Evolutionary conservation across 108 stramenopile genomes (phyloP).

Genomic region (Seminavis robusta): DNA sequence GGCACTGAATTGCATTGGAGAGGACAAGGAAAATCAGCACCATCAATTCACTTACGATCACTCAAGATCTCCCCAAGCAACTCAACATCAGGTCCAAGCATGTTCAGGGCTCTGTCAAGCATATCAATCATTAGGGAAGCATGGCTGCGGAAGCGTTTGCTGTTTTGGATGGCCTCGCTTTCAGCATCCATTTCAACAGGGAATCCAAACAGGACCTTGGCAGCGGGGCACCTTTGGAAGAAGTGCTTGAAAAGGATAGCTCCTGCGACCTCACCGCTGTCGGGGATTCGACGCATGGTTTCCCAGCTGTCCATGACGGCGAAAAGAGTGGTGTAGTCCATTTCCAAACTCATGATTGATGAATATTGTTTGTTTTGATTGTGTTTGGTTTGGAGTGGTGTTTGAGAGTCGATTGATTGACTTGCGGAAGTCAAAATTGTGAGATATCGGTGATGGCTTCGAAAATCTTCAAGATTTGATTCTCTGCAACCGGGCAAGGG

Average conservation of each 20-base stretch:
- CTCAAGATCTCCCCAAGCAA: slow-evolving; percentile 33
- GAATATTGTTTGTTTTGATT: too few relatives aligned
- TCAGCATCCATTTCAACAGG: slow-evolving; percentile 24
- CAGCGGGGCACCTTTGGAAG: slow-evolving; percentile 16
- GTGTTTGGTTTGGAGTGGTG: too few relatives aligned
- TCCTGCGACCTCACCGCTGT: slow-evolving; percentile 16
- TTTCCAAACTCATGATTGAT: too few relatives aligned
- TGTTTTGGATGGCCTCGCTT: slow-evolving; percentile 12
- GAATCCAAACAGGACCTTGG: slow-evolving; percentile 35
- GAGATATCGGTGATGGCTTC: too few relatives aligned
- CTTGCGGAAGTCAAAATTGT: too few relatives aligned
- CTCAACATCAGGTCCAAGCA: slow-evolving; percentile 41
- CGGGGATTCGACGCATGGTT: not conserved
- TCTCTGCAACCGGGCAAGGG: too few relatives aligned
- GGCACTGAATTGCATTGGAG: too few relatives aligned
- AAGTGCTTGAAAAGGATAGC: slow-evolving; percentile 26
- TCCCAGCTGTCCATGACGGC: slow-evolving; percentile 25
- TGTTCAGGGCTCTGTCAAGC: slow-evolving; percentile 29
- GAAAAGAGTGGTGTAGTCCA: slow-evolving; percentile 27
- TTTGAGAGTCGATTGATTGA: too few relatives aligned
- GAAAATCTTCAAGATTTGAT: too few relatives aligned
- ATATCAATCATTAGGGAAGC: slow-evolving; percentile 25
- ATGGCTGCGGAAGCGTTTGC: slow-evolving; percentile 25
- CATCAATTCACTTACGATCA: too few relatives aligned
- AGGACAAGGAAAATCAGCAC: too few relatives aligned